These are phyloP conservation scores for Gaeumannomyces tritici DNA, from an alignment of 2,329 filamentous ascomycete species.

Conservation along the genomic window DNA sequence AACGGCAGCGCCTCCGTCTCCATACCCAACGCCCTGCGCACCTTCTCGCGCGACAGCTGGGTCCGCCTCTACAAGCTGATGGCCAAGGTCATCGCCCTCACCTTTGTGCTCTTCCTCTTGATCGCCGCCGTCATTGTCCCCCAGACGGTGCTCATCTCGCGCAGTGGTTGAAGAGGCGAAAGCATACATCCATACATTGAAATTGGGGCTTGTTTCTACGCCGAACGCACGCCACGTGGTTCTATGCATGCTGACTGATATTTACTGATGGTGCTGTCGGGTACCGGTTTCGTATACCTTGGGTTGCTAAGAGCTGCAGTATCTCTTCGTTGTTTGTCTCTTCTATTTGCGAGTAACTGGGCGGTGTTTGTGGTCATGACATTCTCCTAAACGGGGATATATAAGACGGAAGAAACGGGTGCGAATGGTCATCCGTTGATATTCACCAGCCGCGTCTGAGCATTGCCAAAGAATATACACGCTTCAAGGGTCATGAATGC, in stretches of 20 bases:
- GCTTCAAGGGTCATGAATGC: no score
- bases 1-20: conserved; percentile 62
- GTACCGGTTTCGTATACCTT: neutral
- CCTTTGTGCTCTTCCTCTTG: conserved; percentile 34
- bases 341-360: neutral
- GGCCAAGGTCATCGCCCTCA: conserved; percentile 57
- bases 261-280: neutral
- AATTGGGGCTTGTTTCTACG: neutral
- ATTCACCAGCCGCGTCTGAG: neutral
- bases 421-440: neutral
- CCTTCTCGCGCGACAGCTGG: conserved; percentile 64
- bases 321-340: neutral
- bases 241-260: neutral
- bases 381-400: neutral
- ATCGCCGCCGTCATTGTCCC: conserved; percentile 39
- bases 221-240: neutral
- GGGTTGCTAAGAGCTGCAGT: neutral
- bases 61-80: conserved; percentile 66
- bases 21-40: conserved; percentile 68
- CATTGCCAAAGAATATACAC: neutral
- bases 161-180: neutral
- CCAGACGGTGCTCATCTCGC: conserved; percentile 35
- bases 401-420: neutral
- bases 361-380: neutral
- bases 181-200: neutral